Evolutionary conservation across 306 rosid species (phyloP).

Genomic region (Ormosia semicastrata): DNA sequence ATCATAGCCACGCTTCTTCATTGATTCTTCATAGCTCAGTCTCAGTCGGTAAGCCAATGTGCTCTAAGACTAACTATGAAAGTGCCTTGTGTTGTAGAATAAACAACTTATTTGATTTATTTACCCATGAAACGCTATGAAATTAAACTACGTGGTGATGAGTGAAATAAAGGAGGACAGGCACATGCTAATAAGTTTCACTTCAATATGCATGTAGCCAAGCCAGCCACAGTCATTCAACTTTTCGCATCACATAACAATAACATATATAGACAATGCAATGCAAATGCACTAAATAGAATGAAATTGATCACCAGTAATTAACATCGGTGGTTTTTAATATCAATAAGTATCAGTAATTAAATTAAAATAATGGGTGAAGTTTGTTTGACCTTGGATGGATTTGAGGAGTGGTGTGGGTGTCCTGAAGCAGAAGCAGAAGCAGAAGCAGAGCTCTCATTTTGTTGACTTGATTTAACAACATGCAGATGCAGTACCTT

Average conservation of each 20-base stretch:
- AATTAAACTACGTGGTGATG: background rate
- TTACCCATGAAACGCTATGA: background rate
- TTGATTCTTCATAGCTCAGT: background rate
- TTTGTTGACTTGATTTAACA: constrained; percentile 1
- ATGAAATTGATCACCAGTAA: too few relatives aligned
- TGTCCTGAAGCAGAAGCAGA: background rate
- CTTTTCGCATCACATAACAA: too few relatives aligned
- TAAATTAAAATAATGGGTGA: too few relatives aligned
- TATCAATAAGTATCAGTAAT: too few relatives aligned
- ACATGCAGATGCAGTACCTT: background rate
- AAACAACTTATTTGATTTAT: background rate
- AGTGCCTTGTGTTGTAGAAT: background rate
- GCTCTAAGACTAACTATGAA: background rate
- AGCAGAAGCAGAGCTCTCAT: background rate
- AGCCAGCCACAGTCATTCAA: too few relatives aligned
- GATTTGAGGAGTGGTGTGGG: background rate
- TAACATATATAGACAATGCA: too few relatives aligned
- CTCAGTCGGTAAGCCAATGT: background rate
- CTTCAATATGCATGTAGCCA: too few relatives aligned
- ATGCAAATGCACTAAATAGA: too few relatives aligned
- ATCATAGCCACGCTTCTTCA: background rate
- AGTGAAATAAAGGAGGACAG: background rate
- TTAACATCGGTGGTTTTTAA: too few relatives aligned
- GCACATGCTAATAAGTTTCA: background rate
- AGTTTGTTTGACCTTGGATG: constrained; percentile 2